Evolutionary conservation across 305 asterid species (phyloP).

Genomic region (Andrographis paniculata): DNA sequence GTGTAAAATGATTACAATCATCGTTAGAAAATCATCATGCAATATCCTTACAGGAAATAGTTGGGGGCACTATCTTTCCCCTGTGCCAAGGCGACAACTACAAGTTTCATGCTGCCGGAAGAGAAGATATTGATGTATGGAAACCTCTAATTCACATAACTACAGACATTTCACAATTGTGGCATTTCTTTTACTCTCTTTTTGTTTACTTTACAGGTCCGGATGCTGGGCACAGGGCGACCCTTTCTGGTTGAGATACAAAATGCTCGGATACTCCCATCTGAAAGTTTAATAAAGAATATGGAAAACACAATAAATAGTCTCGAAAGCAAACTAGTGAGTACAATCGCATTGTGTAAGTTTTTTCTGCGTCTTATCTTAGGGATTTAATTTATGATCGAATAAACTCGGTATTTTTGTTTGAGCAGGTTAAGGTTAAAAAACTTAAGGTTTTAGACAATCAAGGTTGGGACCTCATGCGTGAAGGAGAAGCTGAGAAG

Average conservation of each 20-base stretch:
- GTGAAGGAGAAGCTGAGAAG: slow-evolving; percentile 97
- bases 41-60: slow-evolving; percentile 55
- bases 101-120: slow-evolving; percentile 97
- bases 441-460: slow-evolving; percentile 63
- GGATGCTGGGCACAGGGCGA: slow-evolving; percentile 93
- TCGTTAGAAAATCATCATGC: neutral
- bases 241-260: slow-evolving; percentile 88
- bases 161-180: slow-evolving; percentile 9
- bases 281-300: slow-evolving; percentile 54
- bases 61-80: slow-evolving; percentile 79
- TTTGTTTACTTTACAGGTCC: slow-evolving; percentile 44
- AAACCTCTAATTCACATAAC: slow-evolving; percentile 15
- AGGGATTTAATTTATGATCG: slow-evolving; percentile 5
- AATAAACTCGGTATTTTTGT: slow-evolving; percentile 9
- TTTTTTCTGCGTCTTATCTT: slow-evolving; percentile 1
- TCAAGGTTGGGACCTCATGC: slow-evolving; percentile 90
- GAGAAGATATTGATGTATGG: slow-evolving; percentile 96
- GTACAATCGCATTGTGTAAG: slow-evolving; percentile 16
- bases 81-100: slow-evolving; percentile 68
- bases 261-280: slow-evolving; percentile 68
- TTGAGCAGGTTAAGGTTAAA: slow-evolving; percentile 61
- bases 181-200: slow-evolving; percentile 5
- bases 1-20: neutral
- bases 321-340: slow-evolving; percentile 53
- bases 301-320: slow-evolving; percentile 51